Evolutionary conservation across 495 filamentous ascomycete genomes (phyloP).

Genomic region (Hypoxylon fuscum): DNA sequence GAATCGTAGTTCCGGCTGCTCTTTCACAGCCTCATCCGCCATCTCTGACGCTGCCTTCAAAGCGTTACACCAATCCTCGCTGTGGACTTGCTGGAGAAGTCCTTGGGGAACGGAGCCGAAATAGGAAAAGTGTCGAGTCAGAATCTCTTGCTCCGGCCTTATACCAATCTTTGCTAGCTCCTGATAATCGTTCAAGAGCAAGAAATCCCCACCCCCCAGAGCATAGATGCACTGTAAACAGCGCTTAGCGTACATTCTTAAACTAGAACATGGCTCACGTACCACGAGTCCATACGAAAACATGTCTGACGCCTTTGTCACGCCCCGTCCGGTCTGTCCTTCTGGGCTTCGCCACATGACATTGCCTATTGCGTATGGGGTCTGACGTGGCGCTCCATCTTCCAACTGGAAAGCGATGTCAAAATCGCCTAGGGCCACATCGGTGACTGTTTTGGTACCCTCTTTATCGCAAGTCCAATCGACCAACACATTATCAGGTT

Average conservation of each 20-base stretch:
- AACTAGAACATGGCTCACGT: constrained; percentile 31
- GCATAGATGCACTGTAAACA: constrained; percentile 45
- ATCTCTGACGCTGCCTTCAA: constrained; percentile 39
- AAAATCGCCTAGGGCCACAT: constrained; percentile 47
- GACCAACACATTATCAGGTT: constrained; percentile 49
- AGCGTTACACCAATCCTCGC: constrained; percentile 39
- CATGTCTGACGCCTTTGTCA: constrained; percentile 41
- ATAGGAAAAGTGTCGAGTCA: constrained; percentile 43
- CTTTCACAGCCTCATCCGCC: constrained; percentile 36
- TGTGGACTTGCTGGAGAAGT: constrained; percentile 42
- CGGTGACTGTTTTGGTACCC: constrained; percentile 41
- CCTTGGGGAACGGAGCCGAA: constrained; percentile 44
- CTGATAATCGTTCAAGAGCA: constrained; percentile 43
- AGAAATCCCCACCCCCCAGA: constrained; percentile 39
- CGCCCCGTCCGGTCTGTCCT: constrained; percentile 43
- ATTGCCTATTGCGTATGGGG: constrained; percentile 45
- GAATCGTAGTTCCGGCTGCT: constrained; percentile 42
- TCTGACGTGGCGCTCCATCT: constrained; percentile 38
- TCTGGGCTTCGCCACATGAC: constrained; percentile 49
- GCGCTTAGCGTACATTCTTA: constrained; percentile 38
- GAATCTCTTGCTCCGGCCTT: constrained; percentile 45
- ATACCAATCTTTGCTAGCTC: constrained; percentile 41
- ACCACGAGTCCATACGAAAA: constrained; percentile 48
- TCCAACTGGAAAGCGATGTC: constrained; percentile 46
- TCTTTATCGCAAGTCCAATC: constrained; percentile 45